Evolutionary conservation across 1,284 basidiomycete genomes (phyloP).

Genomic region (Ceratobasidium sp.): DNA sequence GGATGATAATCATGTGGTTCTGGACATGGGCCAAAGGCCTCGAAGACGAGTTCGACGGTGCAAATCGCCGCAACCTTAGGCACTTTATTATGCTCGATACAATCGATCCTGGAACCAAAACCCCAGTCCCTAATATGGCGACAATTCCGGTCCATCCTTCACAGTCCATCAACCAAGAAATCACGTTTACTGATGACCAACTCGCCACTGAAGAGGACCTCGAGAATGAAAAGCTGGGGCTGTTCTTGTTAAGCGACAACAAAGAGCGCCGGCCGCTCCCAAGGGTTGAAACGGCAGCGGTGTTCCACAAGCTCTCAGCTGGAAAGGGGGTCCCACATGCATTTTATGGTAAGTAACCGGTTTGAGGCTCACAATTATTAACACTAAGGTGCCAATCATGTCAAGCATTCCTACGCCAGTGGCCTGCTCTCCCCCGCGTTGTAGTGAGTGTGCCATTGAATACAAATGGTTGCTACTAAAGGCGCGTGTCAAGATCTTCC

Average conservation of each 20-base stretch:
- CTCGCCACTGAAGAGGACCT: constrained; percentile 40
- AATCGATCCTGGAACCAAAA: constrained; percentile 32
- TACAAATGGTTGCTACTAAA: neutral
- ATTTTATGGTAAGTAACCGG: constrained; percentile 53
- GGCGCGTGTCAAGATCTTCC: constrained; percentile 57
- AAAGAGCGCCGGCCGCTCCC: constrained; percentile 51
- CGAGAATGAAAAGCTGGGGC: constrained; percentile 41
- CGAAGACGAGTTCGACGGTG: constrained; percentile 66
- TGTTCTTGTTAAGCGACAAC: constrained; percentile 19
- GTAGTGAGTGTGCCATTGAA: constrained; percentile 53
- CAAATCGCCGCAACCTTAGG: constrained; percentile 61
- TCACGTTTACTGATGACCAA: constrained; percentile 42
- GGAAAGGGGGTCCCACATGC: constrained; percentile 66
- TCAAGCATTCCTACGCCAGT: constrained; percentile 57
- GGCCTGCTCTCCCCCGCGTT: constrained; percentile 65
- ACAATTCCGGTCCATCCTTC: constrained; percentile 10
- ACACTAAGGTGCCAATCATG: neutral
- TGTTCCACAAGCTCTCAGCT: constrained; percentile 63
- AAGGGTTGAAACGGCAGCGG: constrained; percentile 60
- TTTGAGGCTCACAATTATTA: neutral
- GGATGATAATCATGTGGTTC: constrained; percentile 59
- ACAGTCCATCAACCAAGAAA: constrained; percentile 22
- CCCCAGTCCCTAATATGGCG: neutral
- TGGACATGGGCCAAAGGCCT: constrained; percentile 70
- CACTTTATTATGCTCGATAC: constrained; percentile 55